Base-by-base conservation (phyloP, 140 eudicot genomes). In the Bidens hawaiensis region DNA sequence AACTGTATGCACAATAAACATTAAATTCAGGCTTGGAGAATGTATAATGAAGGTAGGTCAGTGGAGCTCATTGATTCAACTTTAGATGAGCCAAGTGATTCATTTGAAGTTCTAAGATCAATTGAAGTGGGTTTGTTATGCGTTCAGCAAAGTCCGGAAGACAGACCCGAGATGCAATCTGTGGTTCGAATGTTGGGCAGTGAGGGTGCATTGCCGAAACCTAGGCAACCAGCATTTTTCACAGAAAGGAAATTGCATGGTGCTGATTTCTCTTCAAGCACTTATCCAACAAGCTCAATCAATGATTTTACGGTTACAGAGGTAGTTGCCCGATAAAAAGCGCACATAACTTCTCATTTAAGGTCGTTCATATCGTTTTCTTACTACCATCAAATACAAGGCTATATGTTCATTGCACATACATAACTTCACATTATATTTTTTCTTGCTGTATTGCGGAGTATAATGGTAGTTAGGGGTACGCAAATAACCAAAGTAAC, bases 281-380 rank as follows among this genome's bases (percentile, higher is more conserved):
- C 16, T 21, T 52, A 52, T 23, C 59, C 17, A 52, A 52, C 59
- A 52, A 52, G 59, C 16, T 52, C 59, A 52, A 52, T 17, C 59
- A 52, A 52, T 14, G 59, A 23, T 52, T 52, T 52, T 22, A 52
- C 59, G 3, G 59, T 52, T 52, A 52, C 59, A 10, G 59, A 52
- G 23, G 14, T 52, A 24, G 31, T 23, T 22, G 34, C 34, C 24
- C 59, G 59, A 52, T 52, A 52, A 24, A 3, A 17, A 24, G 30
- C 7, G 13, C 17, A 52, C n/a, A n/a, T n/a, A n/a, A n/a, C n/a
- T n/a, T n/a, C n/a, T n/a, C n/a, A n/a, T n/a, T n/a, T n/a, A n/a
- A n/a, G n/a, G n/a, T n/a, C n/a, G n/a, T n/a, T n/a, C n/a, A n/a
- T n/a, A n/a, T n/a, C n/a, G n/a, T n/a, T n/a, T n/a, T n/a, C n/a